Evolutionary conservation across 2,329 filamentous ascomycete genomes (phyloP), one percentile per base, ranked within the genome.

Genomic region (Aspergillus pseudoterreus): DNA sequence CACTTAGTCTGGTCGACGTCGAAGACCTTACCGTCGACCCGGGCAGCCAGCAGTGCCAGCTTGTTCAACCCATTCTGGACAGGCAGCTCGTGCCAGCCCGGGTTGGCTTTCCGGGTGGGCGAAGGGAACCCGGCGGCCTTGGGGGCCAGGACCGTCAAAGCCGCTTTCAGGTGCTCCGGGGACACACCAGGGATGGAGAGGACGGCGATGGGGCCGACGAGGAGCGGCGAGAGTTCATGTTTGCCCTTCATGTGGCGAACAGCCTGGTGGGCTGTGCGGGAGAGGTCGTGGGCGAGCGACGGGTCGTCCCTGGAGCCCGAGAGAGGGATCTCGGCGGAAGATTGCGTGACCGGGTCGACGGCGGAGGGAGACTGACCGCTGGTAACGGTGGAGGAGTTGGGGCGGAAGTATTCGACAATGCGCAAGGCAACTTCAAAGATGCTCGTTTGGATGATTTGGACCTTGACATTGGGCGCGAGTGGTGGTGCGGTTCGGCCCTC

Each of bases 21-120:
- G 63, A 96, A 92, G 30, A 90, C 83, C 70, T 84, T 86, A 56
- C 88, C 88, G 66, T 99, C 94, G 27, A 96, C 82, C 47, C 94
- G 81, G 12, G 92, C 92, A 48, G 91, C 94, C 12, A 99, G 75
- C 32, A 99, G 74, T 69, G 95, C 78, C 57, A 99, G 74, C 75
- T 99, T 99, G 64, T 90, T 84, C 60, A 99, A 70, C 6, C 88
- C 94, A 57, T 77, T 82, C 72, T 96, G 92, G 49, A 92, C 89
- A 1, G 79, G 71, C 0, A 83, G 79, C 50, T 96, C 92, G 69
- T 95, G 82, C 72, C 91, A 96, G 11, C 85, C 85, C 0, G 92
- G 91, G 63, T 82, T 90, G 62, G 83, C 85, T 70, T 81, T 86
- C 54, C 90, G 81, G 47, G 82, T 83, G 1, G 92, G 92, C 4